Percentiles rank a stretch among this genome's conserved stretches.
phyloP scores from a whole-genome alignment of 2,329 filamentous ascomycete species.

The Aspergillus quadrilineatus region DNA sequence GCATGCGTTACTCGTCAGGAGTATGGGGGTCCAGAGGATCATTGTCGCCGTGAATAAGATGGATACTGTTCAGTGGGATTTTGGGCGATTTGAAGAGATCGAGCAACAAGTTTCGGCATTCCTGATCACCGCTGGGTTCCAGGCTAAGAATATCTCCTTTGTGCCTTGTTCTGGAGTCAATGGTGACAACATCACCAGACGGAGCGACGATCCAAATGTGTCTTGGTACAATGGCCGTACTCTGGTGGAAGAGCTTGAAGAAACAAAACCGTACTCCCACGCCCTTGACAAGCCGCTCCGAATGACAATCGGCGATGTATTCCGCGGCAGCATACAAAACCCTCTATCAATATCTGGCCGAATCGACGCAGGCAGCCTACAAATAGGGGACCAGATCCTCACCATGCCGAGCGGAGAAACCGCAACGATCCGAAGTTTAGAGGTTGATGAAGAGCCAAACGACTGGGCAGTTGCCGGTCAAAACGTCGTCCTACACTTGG shows the following conservation, averaged over 20 bases:
- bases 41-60: slow-evolving; percentile 96
- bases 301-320: slow-evolving; percentile 84
- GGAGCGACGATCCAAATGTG: slow-evolving; percentile 49
- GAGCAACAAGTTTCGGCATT: slow-evolving; percentile 79
- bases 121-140: slow-evolving; percentile 77
- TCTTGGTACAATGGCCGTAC: slow-evolving; percentile 81
- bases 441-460: slow-evolving; percentile 68
- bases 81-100: slow-evolving; percentile 82
- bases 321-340: slow-evolving; percentile 73
- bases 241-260: slow-evolving; percentile 79
- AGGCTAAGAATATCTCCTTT: slow-evolving; percentile 76
- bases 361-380: slow-evolving; percentile 78
- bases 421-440: slow-evolving; percentile 76
- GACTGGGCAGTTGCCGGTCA: slow-evolving; percentile 95
- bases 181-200: slow-evolving; percentile 75
- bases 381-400: slow-evolving; percentile 76
- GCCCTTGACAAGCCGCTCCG: slow-evolving; percentile 77
- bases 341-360: slow-evolving; percentile 83
- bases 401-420: slow-evolving; percentile 79
- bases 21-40: slow-evolving; percentile 83
- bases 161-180: slow-evolving; percentile 86
- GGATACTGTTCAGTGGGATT: slow-evolving; percentile 79
- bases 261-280: slow-evolving; percentile 69
- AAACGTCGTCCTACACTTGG: slow-evolving; percentile 78
- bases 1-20: slow-evolving; percentile 83